Conservation (phyloP, 1,284 basidiomycete species). For the Ceratobasidium sp. region DNA sequence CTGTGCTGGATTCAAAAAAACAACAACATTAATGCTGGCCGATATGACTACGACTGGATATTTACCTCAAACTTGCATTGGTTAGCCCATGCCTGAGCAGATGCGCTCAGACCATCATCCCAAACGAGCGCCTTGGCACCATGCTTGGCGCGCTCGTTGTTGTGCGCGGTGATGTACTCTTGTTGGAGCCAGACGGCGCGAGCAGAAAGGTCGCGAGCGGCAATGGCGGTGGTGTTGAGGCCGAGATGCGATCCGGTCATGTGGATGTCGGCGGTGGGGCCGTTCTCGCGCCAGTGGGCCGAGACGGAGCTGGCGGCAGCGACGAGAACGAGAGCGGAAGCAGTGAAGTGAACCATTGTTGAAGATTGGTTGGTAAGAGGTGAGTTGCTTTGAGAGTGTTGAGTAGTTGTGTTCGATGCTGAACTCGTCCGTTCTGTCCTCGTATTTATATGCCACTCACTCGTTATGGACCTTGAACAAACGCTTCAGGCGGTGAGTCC, state of each 20-base stretch:
- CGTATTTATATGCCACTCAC: too few relatives aligned
- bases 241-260: constrained; percentile 23
- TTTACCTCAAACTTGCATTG: constrained; percentile 52
- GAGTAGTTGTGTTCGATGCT: too few relatives aligned
- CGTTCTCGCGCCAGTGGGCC: constrained; percentile 16
- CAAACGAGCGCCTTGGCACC: constrained; percentile 55
- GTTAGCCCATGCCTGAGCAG: constrained; percentile 58
- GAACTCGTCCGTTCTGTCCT: too few relatives aligned
- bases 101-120: constrained; percentile 55
- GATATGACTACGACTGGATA: too few relatives aligned
- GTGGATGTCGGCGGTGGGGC: background rate
- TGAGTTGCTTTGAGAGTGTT: too few relatives aligned
- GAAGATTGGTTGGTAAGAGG: background rate
- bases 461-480: too few relatives aligned
- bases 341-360: constrained; percentile 21
- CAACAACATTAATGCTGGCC: background rate
- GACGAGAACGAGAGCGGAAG: background rate
- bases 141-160: constrained; percentile 54
- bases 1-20: constrained; percentile 49
- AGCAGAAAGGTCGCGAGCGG: background rate
- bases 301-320: constrained; percentile 8
- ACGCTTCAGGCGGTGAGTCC: too few relatives aligned
- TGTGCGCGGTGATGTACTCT: constrained; percentile 55
- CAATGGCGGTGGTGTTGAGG: constrained; percentile 8
- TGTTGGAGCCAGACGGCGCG: background rate